A percentile compares a stretch with the other conserved stretches of the same genome.
phyloP scores from a whole-genome alignment of 805 yeast genomes.

The Zygosaccharomyces bailii region DNA sequence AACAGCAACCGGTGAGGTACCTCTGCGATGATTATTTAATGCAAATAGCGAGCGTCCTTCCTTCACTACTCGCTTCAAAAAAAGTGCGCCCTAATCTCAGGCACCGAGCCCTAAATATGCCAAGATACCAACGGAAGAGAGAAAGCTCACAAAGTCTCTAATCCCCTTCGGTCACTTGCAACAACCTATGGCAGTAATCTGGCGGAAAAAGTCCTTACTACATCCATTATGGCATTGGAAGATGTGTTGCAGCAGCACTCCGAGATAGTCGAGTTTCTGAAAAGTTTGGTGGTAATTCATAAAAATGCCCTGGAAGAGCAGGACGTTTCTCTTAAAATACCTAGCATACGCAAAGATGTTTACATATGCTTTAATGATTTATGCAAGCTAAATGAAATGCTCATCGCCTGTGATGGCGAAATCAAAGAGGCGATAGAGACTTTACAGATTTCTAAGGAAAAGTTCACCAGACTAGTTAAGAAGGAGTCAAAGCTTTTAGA shows the following conservation, averaged over 20 bases:
- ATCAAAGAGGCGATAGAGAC: conserved; percentile 22
- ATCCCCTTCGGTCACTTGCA: not conserved
- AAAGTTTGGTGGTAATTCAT: conserved; percentile 23
- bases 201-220: not conserved
- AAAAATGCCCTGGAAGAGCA: conserved; percentile 21
- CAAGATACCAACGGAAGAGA: not conserved
- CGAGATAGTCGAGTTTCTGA: conserved; percentile 23
- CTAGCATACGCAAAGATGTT: conserved; percentile 28
- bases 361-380: conserved; percentile 31
- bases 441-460: conserved; percentile 13
- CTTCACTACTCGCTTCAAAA: not conserved
- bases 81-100: not conserved
- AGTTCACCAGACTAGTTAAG: conserved; percentile 14
- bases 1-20: no score
- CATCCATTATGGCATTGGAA: conserved; percentile 16
- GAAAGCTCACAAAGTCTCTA: conserved; percentile 3
- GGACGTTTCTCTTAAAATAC: conserved; percentile 17
- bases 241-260: conserved; percentile 26
- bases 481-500: conserved; percentile 13
- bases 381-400: conserved; percentile 24
- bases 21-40: not conserved
- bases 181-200: not conserved
- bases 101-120: not conserved
- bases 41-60: not conserved
- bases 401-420: conserved; percentile 28